Evolutionary conservation across 306 rosid species (phyloP), one percentile per base, ranked within the genome.

Genomic region (Calophaca sinica): DNA sequence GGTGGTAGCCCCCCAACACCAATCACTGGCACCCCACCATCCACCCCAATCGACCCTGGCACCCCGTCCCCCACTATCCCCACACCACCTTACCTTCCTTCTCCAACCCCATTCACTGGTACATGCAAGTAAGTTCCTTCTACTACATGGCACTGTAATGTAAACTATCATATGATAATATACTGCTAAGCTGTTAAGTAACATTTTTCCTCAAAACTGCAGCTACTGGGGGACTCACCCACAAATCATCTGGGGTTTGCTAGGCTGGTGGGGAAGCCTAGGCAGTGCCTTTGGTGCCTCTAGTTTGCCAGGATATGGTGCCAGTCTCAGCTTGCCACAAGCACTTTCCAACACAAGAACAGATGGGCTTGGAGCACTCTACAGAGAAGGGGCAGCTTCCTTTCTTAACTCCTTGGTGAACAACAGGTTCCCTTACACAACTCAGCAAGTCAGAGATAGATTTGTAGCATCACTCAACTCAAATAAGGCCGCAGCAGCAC

Each of bases 151-250:
- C 63, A 32, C 8, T 6, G 20, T 42, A 64, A 26, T 26, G 49
- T 72, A 64, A 62, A 76, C 76, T 61, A 68, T 28, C 45, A 73
- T 66, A 59, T 9, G 11, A 67, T 58, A 15, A 67, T 58, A 69
- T 11, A 66, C 50, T 50, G 12, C 39, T 35, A 64, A 36, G 15
- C 29, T 44, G 14, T 35, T 51, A 4, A 62, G 59, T 75, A 68
- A 75, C 73, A 44, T 10, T 48, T 39, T 66, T 48, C 55, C 32
- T 46, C 49, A 68, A 44, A 69, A 78, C 54, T 80, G 82, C 86
- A 94, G 99, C 79, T 94, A 87, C 86, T 94, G 99, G 99, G 90
- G 70, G 57, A 82, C 76, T 78, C 93, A 94, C 83, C 99, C 99
- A 44, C 87, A 88, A 81, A 7, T 90, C 69, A 84, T 94, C 39